These are phyloP conservation scores for Glycine soja DNA, from an alignment of 306 rosid genomes.

Conservation along the genomic window DNA sequence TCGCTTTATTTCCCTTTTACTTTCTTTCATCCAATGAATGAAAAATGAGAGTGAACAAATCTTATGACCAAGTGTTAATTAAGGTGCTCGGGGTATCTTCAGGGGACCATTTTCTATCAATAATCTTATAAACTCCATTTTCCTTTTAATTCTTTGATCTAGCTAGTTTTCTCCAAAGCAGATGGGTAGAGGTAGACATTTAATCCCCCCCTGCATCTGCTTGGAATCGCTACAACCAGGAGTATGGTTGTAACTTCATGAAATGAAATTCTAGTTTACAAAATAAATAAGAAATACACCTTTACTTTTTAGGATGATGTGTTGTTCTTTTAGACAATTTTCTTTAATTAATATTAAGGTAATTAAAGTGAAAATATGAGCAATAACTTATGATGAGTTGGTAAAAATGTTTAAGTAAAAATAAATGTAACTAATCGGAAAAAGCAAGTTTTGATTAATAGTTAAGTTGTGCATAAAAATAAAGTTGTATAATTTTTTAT, in stretches of 20 bases:
- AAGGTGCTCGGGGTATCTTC: too few relatives aligned
- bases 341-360: background rate
- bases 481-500: background rate
- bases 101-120: background rate
- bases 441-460: background rate
- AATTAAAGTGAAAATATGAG: background rate
- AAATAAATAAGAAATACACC: background rate
- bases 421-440: background rate
- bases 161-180: background rate
- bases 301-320: background rate
- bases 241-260: background rate
- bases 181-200: background rate
- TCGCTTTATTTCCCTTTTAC: background rate
- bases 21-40: background rate
- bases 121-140: background rate
- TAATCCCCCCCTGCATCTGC: background rate
- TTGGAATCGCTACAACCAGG: background rate
- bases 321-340: background rate
- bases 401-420: background rate
- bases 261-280: background rate
- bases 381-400: background rate
- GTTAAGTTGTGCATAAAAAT: background rate
- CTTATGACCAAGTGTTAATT: background rate
- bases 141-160: background rate
- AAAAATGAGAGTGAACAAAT: background rate